Base-by-base conservation (phyloP, 2,329 filamentous ascomycete species). In the Phaeosphaeria sp. region DNA sequence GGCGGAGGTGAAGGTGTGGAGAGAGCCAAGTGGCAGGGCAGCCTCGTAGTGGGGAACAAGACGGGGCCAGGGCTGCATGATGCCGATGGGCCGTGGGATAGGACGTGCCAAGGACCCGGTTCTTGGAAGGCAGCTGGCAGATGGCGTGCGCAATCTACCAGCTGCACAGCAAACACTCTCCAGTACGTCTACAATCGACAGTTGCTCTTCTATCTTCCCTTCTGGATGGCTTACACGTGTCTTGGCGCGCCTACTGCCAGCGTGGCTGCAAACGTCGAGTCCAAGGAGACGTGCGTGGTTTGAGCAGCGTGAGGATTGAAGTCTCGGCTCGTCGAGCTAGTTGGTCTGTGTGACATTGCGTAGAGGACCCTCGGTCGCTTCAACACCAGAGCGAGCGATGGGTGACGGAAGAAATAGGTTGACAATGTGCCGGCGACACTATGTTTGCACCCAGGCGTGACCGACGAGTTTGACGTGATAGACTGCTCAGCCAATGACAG, bases 31-130 rank as follows among this genome's bases (percentile, higher is more conserved):
- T 50, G 49, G 56, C 55, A 55, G 52, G 27, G 58, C 68, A 67
- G 66, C 61, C 64, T 67, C 60, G 55, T 53, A 50, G 59, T 63
- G 63, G 64, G 59, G 67, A 50, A 58, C 52, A 33, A 10, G 46
- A 22, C 20, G 30, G 22, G 22, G 27, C 20, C 30, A 36, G 44
- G 51, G 51, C 30, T 53, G 43, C n/a, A 41, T 20, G 13, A 36
- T 52, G 50, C 50, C 41, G 50, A 33, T 33, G 41, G 41, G 50
- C 49, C 47, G 55, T 50, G 49, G 27, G 33, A 49, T 52, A 53
- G 55, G 56, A 56, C 60, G 56, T 58, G 67, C 67, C 66, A 67
- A 70, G 64, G 59, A 54, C 59, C 63, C 50, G 63, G 57, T 51
- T 51, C 52, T 57, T 55, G 59, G 59, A 56, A 58, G 50, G 47